Evolutionary conservation across 768 basidiomycete genomes (phyloP), one percentile per base, ranked within the genome.

Genomic region (Thelephora ganbajun): DNA sequence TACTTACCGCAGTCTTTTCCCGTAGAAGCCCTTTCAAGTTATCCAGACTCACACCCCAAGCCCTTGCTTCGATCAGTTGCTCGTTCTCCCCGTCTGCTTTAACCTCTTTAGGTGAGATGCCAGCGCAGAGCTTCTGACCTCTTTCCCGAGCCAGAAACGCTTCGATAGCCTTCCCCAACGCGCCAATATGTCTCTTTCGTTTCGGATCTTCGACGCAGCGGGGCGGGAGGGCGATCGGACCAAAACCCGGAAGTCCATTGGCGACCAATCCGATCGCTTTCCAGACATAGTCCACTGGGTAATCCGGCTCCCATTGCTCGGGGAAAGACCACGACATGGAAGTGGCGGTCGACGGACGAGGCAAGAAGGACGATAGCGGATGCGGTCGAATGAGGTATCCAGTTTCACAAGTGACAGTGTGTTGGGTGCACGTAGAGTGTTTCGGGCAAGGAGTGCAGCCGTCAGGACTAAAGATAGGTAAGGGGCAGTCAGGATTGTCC

Each of bases 151-250:
- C 76, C 49, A 86, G 69, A 43, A 73, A 61, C 23, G 69, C 64
- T 61, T 87, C 83, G 45, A 90, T 73, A 9, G 74, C 74, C 56
- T 79, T 84, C 1, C 84, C 89, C 47, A 92, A 65, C 18, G 66
- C 72, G 33, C 85, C 85, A 42, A 91, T 84, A 54, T 80, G 71
- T 47, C 70, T 65, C 64, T 80, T 86, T 58, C 87, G 69, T 57
- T 68, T 75, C 47, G 83, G 83, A 63, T 91, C 86, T 65, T 83
- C 81, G 44, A 79, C 66, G 58, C 88, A 91, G 42, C 74, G 70
- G 35, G 83, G 83, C 20, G 86, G 77, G 45, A 91, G 68, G 18
- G 79, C 84, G 35, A 90, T 71, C 50, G 82, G 75, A n/a, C 86
- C 84, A 19, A 87, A 63, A 30, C 77, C 74, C 18, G 87, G 88